Evolutionary conservation across 1,139 yeast species (phyloP).

Genomic region (Pichia sp.): DNA sequence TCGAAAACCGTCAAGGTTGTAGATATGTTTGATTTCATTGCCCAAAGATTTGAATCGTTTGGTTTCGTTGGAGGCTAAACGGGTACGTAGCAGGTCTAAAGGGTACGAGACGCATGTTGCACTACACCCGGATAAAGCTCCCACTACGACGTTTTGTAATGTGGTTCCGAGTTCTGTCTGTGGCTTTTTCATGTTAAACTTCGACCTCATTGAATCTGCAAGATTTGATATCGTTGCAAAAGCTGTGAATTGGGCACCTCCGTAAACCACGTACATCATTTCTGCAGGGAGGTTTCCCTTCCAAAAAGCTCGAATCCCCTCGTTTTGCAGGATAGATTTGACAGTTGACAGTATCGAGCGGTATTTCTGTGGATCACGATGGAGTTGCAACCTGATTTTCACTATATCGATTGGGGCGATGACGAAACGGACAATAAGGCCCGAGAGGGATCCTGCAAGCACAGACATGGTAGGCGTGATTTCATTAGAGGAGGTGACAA

Average conservation of each 20-base stretch:
- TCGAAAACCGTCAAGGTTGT: slow-evolving; percentile 42
- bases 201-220: slow-evolving; percentile 34
- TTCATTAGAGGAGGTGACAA: slow-evolving; percentile 7
- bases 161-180: slow-evolving; percentile 28
- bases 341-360: slow-evolving; percentile 37
- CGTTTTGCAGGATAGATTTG: slow-evolving; percentile 39
- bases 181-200: neutral
- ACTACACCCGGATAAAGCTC: slow-evolving; percentile 69
- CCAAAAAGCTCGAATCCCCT: slow-evolving; percentile 73
- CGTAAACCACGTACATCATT: slow-evolving; percentile 75
- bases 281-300: slow-evolving; percentile 95
- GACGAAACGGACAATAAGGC: slow-evolving; percentile 45
- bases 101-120: slow-evolving; percentile 82
- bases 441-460: slow-evolving; percentile 32
- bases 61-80: slow-evolving; percentile 60
- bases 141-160: slow-evolving; percentile 43
- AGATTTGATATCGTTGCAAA: slow-evolving; percentile 44
- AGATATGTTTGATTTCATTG: slow-evolving; percentile 43
- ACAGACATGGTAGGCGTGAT: slow-evolving; percentile 23
- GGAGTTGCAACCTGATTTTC: slow-evolving; percentile 79
- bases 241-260: slow-evolving; percentile 78
- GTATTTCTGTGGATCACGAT: slow-evolving; percentile 29
- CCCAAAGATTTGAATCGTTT: slow-evolving; percentile 45
- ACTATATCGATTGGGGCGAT: slow-evolving; percentile 90
- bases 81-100: slow-evolving; percentile 77